Conservation (phyloP, 1,284 basidiomycete genomes). For the Ceratobasidium sp. region DNA sequence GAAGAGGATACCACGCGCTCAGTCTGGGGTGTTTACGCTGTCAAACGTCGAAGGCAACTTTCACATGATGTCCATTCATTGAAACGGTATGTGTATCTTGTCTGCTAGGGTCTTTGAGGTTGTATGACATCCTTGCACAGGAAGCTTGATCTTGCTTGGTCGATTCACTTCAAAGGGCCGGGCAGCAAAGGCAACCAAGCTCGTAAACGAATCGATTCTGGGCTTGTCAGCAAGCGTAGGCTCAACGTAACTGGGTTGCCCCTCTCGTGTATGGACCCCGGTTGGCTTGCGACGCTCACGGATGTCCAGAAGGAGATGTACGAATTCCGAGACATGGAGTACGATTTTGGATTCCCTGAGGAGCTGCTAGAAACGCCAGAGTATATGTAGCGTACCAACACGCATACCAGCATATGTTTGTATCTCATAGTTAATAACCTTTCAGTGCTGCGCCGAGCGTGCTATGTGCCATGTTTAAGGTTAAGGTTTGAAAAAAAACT, state of each 20-base stretch:
- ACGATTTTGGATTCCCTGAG: not conserved
- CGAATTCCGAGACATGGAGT: not conserved
- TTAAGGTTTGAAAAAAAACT: no score
- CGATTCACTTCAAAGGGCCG: not conserved
- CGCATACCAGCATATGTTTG: no score
- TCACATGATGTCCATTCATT: not conserved
- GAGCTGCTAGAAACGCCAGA: not conserved
- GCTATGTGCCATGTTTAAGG: no score
- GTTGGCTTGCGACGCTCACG: not conserved
- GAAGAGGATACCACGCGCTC: not conserved
- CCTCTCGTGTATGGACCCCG: constrained; percentile 1
- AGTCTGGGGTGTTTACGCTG: not conserved
- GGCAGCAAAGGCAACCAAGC: not conserved
- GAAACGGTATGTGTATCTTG: constrained; percentile 1
- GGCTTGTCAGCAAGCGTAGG: not conserved
- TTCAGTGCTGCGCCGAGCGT: no score
- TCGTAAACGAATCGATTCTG: not conserved
- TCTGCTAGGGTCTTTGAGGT: no score
- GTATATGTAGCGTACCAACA: no score
- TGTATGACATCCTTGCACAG: no score
- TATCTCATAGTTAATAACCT: no score
- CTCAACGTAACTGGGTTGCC: not conserved
- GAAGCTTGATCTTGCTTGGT: not conserved
- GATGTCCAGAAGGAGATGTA: not conserved
- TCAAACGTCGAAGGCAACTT: constrained; percentile 1